Evolutionary conservation across 768 basidiomycete species (phyloP).

Genomic region (Trametopsis cervina): DNA sequence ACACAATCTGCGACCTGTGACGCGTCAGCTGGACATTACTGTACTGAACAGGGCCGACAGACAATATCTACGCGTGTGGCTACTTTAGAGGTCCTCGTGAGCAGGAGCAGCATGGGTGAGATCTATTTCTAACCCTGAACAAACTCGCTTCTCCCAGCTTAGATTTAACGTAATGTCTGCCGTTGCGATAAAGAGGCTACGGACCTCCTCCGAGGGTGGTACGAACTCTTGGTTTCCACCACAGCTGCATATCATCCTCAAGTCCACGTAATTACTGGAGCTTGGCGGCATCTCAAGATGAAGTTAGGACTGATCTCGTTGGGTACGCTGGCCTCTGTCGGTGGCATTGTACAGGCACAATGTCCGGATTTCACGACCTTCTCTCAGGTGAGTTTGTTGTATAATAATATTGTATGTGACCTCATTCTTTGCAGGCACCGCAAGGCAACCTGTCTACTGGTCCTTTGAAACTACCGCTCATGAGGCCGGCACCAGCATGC

Average conservation of each 20-base stretch:
- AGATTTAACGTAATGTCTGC: background rate
- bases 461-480: slow-evolving; percentile 57
- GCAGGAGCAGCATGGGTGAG: background rate
- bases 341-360: slow-evolving; percentile 20
- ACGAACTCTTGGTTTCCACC: background rate
- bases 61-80: no score
- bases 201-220: background rate
- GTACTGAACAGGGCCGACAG: no score
- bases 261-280: background rate
- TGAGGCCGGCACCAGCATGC: slow-evolving; percentile 63
- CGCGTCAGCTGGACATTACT: no score
- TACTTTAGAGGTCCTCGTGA: background rate
- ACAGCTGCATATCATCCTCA: background rate
- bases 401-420: background rate
- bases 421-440: slow-evolving; percentile 33
- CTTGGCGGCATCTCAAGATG: slow-evolving; percentile 11
- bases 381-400: slow-evolving; percentile 41
- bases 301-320: slow-evolving; percentile 18
- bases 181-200: background rate
- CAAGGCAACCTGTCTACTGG: slow-evolving; percentile 58
- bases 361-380: slow-evolving; percentile 62
- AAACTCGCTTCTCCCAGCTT: background rate
- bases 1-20: no score
- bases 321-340: slow-evolving; percentile 19
- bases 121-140: background rate